Evolutionary conservation across 208 protist genomes (phyloP), one percentile per base, ranked within the genome.

Genomic region (Herpetomonas muscarum): DNA sequence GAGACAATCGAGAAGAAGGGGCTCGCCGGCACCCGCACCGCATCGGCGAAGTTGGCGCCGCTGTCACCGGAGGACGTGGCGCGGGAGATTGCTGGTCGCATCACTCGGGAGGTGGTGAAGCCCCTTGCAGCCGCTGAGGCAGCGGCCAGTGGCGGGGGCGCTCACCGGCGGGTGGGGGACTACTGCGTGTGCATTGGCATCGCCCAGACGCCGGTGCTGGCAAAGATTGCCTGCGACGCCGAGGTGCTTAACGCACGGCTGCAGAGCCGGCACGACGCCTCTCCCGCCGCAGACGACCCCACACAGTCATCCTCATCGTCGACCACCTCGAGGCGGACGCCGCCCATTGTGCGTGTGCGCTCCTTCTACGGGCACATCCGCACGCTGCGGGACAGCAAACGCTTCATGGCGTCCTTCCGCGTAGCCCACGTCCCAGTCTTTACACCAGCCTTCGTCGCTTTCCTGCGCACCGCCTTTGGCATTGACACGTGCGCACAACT

Each of bases 221-320:
- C 88, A 6, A 94, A 94, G 73, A 77, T 94, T 31, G 88, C 85
- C 25, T 91, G 88, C 58, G 82, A 92, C 26, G 76, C 55, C 1
- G 73, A 86, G 50, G 75, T 79, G 30, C 34, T 53, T 6, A 32
- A 36, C 39, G 51, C 79, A 57, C 45, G 25, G 46, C 24, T 4
- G 21, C 17, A 21, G 5, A 24, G 7, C 25, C 42, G 24, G 0
- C 25, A 19, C n/a, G 10, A 53, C 19, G 4, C 19, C 31, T 13
- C 22, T 22, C 32, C 17, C 0, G 1, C 15, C 48, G 12, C 48
- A 15, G 29, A 1, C 36, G 21, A 19, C 34, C 25, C 26, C 32
- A 54, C 31, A 31, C 25, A 1, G 3, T 2, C 10, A 31, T 6
- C 3, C 3, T 22, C 13, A 48, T 41, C 3, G 6, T 21, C 21